Conservation (phyloP, 306 rosid species). For the Vachellia pachyceras region DNA sequence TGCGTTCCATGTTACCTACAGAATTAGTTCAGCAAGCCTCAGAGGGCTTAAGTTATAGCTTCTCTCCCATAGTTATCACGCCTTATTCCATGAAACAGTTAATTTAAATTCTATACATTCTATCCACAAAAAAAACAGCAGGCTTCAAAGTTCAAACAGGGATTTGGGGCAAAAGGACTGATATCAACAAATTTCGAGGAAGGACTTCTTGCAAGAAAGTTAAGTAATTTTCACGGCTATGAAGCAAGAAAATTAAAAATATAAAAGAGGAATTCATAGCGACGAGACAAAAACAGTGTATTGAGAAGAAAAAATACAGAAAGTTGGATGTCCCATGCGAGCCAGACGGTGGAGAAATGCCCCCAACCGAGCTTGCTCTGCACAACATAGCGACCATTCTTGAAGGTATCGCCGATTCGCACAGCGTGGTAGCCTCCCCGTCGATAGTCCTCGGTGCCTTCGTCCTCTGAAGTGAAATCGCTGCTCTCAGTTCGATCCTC, state of each 20-base stretch:
- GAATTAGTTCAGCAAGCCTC: background rate
- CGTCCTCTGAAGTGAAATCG: constrained; percentile 96
- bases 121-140: background rate
- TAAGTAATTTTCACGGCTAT: background rate
- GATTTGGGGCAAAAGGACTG: background rate
- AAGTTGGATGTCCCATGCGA: constrained; percentile 83
- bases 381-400: constrained; percentile 71
- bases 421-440: constrained; percentile 98
- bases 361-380: constrained; percentile 99
- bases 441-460: constrained; percentile 94
- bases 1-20: background rate
- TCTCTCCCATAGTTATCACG: background rate
- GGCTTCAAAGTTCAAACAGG: background rate
- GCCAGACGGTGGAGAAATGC: constrained; percentile 98
- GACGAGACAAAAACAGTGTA: background rate
- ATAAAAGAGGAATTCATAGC: background rate
- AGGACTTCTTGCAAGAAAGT: background rate
- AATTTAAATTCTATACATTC: background rate
- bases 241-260: background rate
- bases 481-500: constrained; percentile 70
- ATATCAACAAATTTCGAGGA: background rate
- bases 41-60: background rate
- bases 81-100: background rate
- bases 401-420: constrained; percentile 82
- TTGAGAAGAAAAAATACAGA: constrained; percentile 49